Conservation (phyloP, 805 yeast genomes). For the Candida nitratophila region DNA sequence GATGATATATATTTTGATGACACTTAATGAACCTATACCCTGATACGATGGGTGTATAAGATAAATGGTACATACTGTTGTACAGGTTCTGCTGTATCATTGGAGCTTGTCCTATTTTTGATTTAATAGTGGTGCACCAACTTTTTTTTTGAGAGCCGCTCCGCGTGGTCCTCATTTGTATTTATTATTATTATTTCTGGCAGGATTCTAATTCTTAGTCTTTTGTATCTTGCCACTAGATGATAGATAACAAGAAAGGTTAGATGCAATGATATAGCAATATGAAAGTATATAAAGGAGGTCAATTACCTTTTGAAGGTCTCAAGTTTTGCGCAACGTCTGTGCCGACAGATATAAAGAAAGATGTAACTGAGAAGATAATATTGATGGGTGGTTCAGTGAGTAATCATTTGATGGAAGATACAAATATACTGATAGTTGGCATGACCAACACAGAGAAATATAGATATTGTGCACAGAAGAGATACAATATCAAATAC, state of each 20-base stretch:
- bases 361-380: constrained; percentile 38
- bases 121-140: no score
- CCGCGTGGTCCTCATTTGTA: no score
- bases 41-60: no score
- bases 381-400: constrained; percentile 53
- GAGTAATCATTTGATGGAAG: constrained; percentile 51
- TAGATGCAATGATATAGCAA: background rate
- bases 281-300: background rate
- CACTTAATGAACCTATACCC: no score
- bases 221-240: no score
- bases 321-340: constrained; percentile 49
- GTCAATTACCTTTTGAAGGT: background rate
- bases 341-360: constrained; percentile 32
- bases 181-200: no score
- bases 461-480: constrained; percentile 41
- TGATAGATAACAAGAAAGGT: background rate
- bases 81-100: no score
- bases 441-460: constrained; percentile 53
- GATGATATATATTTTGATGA: no score
- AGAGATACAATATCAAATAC: constrained; percentile 51
- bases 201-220: no score
- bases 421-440: constrained; percentile 51
- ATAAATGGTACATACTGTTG: no score
- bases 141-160: no score
- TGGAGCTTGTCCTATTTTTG: no score